Base-by-base conservation (phyloP, 306 rosid species). In the Cercis canadensis region DNA sequence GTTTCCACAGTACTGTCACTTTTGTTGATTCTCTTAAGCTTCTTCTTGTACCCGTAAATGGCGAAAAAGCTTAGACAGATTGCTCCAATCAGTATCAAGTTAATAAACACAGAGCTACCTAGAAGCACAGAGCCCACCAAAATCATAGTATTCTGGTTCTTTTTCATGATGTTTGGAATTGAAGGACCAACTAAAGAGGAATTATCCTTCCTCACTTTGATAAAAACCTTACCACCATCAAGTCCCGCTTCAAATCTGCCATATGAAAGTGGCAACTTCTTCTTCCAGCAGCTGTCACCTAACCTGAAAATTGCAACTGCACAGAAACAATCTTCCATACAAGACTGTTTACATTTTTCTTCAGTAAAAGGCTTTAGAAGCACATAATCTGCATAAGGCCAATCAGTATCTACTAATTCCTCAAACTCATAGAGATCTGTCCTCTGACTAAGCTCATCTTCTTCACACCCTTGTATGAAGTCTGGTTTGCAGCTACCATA, bases 271-370 rank as follows among this genome's bases (percentile, higher is more conserved):
- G 94, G 95, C 39, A 19, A 16, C 33, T 70, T 80, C 74, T 81
- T 81, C 74, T 77, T 80, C 86, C 85, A 84, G 59, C 87, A 86
- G 57, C 72, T 53, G 17, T 70, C 63, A 8, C 73, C 75, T 14
- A 0, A 3, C 55, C 74, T 55, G 62, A 68, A 84, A 53, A 75
- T 52, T 5, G 76, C 84, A 50, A 76, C 74, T 9, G 76, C 79
- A 64, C 92, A 89, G 37, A 67, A 24, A 9, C 96, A 89, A 70
- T 89, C 89, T 53, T 55, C 72, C 75, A 77, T 60, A 44, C 91
- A 88, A 10, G 86, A 40, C 5, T 49, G 14, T 15, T 0, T 63
- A 76, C 89, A 84, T 3, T 6, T 0, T 0, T 89, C 86, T 53
- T 70, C 77, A 54, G 3, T 37, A 8, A 64, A 80, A 55, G 82